These are phyloP conservation scores for Penicillium ochrochloron DNA, from an alignment of 495 filamentous ascomycete genomes.

Conservation along the genomic window DNA sequence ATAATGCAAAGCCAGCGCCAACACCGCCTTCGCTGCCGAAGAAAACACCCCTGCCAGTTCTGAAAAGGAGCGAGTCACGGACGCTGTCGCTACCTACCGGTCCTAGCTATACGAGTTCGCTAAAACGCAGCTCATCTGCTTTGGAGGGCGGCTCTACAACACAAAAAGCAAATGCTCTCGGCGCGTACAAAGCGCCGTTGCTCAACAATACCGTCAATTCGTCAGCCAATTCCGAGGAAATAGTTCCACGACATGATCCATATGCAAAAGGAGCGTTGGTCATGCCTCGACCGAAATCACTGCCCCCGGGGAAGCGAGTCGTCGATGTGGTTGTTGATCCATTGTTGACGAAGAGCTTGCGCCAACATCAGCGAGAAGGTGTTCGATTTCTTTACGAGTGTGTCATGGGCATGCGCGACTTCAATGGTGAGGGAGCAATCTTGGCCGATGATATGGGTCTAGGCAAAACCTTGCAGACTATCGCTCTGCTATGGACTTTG, in stretches of 20 bases:
- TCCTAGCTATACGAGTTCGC: conserved; percentile 19
- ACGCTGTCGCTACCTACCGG: conserved; percentile 8
- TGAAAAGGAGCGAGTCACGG: conserved; percentile 21
- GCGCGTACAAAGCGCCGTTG: conserved; percentile 65
- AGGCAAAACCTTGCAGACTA: conserved; percentile 81
- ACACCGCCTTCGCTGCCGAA: conserved; percentile 19
- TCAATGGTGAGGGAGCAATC: conserved; percentile 75
- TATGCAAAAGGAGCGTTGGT: conserved; percentile 64
- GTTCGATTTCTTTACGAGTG: conserved; percentile 83
- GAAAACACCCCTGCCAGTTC: conserved; percentile 31
- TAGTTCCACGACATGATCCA: conserved; percentile 71
- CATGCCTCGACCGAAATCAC: conserved; percentile 64
- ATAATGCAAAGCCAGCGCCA: conserved; percentile 24
- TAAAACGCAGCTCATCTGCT: conserved; percentile 25
- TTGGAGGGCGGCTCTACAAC: conserved; percentile 31
- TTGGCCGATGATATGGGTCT: conserved; percentile 85
- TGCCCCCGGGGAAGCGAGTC: conserved; percentile 66
- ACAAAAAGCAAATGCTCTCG: conserved; percentile 28
- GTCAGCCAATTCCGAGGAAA: conserved; percentile 38
- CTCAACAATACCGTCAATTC: conserved; percentile 57
- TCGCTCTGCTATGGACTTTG: conserved; percentile 78
- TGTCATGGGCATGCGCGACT: conserved; percentile 77
- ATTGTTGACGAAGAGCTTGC: conserved; percentile 65
- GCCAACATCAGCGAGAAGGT: conserved; percentile 77
- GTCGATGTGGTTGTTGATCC: conserved; percentile 86